These are phyloP conservation scores for Microthlaspi erraticum DNA, from an alignment of 345 rosid species.

Conservation along the genomic window DNA sequence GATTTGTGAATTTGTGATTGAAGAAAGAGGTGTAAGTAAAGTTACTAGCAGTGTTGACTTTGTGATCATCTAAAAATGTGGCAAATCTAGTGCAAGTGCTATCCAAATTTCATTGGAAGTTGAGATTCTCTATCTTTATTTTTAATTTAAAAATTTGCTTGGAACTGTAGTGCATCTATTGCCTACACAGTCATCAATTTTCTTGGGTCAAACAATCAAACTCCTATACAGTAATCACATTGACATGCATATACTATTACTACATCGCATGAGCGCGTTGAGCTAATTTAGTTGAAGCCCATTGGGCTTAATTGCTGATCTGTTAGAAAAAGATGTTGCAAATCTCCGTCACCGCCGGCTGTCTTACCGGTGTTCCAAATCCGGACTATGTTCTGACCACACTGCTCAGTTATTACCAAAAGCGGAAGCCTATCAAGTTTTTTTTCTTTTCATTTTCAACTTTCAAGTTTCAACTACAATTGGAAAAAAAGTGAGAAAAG, in stretches of 20 bases:
- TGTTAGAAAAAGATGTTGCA: not conserved
- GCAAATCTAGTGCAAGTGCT: conserved; percentile 16
- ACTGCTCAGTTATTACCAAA: conserved; percentile 26
- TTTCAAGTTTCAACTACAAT: conserved; percentile 32
- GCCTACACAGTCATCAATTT: not conserved
- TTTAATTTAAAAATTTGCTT: not conserved
- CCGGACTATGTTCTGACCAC: conserved; percentile 29
- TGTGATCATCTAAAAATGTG: conserved; percentile 2
- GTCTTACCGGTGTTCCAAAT: conserved; percentile 11
- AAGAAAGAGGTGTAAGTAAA: conserved; percentile 1
- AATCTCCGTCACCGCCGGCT: conserved; percentile 26
- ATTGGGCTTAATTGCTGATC: conserved; percentile 9
- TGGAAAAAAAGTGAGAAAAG: conserved; percentile 6
- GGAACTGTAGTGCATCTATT: not conserved
- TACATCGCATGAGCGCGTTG: not conserved
- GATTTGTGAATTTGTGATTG: not conserved
- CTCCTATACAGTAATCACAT: not conserved
- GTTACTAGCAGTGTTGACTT: conserved; percentile 21
- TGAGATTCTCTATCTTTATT: conserved; percentile 11
- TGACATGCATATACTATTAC: not conserved
- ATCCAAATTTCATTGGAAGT: conserved; percentile 28
- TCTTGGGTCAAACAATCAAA: too few relatives aligned
- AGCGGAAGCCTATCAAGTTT: not conserved
- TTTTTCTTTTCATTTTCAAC: conserved; percentile 24
- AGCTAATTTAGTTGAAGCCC: not conserved